Percentiles rank a stretch among this genome's conserved stretches.
Conservation (phyloP, 2,329 filamentous ascomycete genomes). For the Colletotrichum tabaci region DNA sequence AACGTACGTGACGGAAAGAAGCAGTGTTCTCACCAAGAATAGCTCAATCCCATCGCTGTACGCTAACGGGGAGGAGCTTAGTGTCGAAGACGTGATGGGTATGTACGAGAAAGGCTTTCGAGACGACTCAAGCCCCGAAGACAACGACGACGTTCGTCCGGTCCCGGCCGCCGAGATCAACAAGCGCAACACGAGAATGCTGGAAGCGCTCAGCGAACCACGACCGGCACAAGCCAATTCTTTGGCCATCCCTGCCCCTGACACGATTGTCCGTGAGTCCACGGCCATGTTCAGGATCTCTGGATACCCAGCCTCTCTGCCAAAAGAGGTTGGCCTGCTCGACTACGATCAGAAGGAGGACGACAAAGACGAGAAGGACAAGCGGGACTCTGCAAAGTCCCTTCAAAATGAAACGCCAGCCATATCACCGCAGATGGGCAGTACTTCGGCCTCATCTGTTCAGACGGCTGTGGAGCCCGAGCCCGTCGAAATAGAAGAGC, state of each 20-base stretch:
- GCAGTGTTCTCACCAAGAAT: conserved; percentile 84
- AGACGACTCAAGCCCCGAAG: conserved; percentile 56
- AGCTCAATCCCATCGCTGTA: conserved; percentile 80
- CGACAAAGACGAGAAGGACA: conserved; percentile 46
- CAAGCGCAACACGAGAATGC: conserved; percentile 54
- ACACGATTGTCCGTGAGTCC: conserved; percentile 51
- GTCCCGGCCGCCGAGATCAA: conserved; percentile 58
- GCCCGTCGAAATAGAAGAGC: conserved; percentile 60
- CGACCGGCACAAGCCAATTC: conserved; percentile 48
- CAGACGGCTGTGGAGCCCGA: conserved; percentile 48
- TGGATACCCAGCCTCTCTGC: conserved; percentile 57
- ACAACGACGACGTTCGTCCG: conserved; percentile 52
- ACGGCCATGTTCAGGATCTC: conserved; percentile 56
- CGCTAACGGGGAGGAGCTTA: conserved; percentile 68
- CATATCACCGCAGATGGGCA: conserved; percentile 42
- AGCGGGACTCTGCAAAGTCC: conserved; percentile 68
- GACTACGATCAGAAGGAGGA: conserved; percentile 47
- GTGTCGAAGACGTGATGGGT: conserved; percentile 78
- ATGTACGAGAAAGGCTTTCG: conserved; percentile 77
- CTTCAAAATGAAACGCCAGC: conserved; percentile 47
- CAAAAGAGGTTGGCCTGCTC: conserved; percentile 40
- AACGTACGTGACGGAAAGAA: conserved; percentile 81
- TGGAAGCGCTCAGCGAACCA: conserved; percentile 58
- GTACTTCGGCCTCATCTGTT: conserved; percentile 26
- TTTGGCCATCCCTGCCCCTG: conserved; percentile 40